phyloP scores from a whole-genome alignment of 1,139 yeast genomes.

The Candida neerlandica region DNA sequence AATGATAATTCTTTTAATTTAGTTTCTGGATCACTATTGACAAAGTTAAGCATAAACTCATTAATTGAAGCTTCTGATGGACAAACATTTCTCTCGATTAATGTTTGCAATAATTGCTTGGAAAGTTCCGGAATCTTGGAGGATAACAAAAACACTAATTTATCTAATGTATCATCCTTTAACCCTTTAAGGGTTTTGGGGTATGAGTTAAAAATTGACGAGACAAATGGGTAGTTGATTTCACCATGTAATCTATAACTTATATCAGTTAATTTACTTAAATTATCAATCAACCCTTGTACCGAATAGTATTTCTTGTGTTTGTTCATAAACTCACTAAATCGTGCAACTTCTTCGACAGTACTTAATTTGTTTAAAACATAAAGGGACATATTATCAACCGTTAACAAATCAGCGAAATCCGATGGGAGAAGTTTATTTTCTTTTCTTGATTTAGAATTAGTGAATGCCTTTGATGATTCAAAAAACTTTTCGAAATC shows the following conservation, averaged over 20 bases:
- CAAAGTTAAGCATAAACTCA: constrained; percentile 21
- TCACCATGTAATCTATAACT: constrained; percentile 3
- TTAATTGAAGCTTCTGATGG: constrained; percentile 33
- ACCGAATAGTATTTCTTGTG: constrained; percentile 20
- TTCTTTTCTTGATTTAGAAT: constrained; percentile 18
- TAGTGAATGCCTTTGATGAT: constrained; percentile 22
- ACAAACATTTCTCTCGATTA: constrained; percentile 23
- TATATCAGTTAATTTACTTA: constrained; percentile 10
- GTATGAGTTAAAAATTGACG: constrained; percentile 5
- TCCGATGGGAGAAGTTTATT: constrained; percentile 21
- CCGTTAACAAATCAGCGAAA: constrained; percentile 17
- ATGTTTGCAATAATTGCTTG: constrained; percentile 18
- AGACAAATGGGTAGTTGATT: constrained; percentile 4
- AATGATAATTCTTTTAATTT: constrained; percentile 27
- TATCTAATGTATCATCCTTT: constrained; percentile 27
- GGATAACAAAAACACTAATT: constrained; percentile 27
- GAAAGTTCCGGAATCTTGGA: constrained; percentile 24
- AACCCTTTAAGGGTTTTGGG: constrained; percentile 21
- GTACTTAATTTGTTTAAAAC: constrained; percentile 17
- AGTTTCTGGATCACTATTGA: constrained; percentile 4
- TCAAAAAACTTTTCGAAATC: constrained; percentile 18
- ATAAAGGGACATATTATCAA: constrained; percentile 26
- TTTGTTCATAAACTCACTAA: constrained; percentile 22
- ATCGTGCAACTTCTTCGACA: constrained; percentile 9
- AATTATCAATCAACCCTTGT: constrained; percentile 23